Evolutionary conservation across 164 flowering plant genomes (phyloP), one percentile per base, ranked within the genome.

Genomic region (Aristolochia contorta): DNA sequence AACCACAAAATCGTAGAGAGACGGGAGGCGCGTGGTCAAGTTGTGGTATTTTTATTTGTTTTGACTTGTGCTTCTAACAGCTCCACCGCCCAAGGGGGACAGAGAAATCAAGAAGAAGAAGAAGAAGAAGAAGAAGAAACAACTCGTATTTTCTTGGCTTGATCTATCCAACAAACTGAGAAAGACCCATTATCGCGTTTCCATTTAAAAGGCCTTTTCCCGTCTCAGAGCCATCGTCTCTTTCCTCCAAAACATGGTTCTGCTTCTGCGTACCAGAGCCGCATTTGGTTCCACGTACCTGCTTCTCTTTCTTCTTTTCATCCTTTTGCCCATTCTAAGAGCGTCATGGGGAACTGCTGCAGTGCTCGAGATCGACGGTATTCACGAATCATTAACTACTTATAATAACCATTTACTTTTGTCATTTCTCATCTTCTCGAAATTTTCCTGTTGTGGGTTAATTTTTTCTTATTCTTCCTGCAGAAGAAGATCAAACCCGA

Each of bases 341-440:
- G 56, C 57, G 18, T 16, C 65, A 67, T 78, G 79, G 77, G 75
- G 61, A 71, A 71, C 45, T 60, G 62, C 66, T 41, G 16, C 67
- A 46, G 59, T 10, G 20, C 59, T 49, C 67, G 24, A 12, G 43
- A n/a, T 24, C 15, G 6, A 54, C 22, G 59, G 58, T 52, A 52
- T 52, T 52, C 30, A 27, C 30, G 5, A 27, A 27, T 27, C 5
- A 27, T 2, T 27, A 2, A 27, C 2, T 27, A 5, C 30, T 5
- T n/a, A n/a, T n/a, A n/a, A n/a, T n/a, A n/a, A n/a, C n/a, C n/a
- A n/a, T n/a, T n/a, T n/a, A n/a, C n/a, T 61, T 27, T 32, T 22
- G 7, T 49, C 12, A 20, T 22, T 51, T 30, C 43, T 4, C 55
- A 1, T 19, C 24, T 30, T 50, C 63, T 48, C 25, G n/a, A n/a